Evolutionary conservation across 108 stramenopile genomes (phyloP).

Genomic region (Cyclostephanos tholiformis): DNA sequence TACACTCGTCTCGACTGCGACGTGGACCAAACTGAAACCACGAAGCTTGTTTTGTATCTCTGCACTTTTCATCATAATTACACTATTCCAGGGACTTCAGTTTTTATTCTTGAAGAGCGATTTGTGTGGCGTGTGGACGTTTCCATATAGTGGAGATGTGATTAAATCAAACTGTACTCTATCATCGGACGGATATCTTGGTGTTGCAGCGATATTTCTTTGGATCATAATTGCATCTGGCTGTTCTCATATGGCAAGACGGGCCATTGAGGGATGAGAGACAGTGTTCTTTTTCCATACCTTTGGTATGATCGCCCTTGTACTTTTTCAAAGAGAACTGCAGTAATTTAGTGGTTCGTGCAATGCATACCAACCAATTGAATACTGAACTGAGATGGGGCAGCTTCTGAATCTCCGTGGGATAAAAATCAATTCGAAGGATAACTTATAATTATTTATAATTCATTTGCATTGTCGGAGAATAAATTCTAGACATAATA

Average conservation of each 20-base stretch:
- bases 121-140: slow-evolving; percentile 24
- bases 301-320: too few species aligned
- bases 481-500: too few species aligned
- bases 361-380: too few species aligned
- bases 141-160: neutral
- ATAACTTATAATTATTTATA: too few species aligned
- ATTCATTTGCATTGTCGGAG: too few species aligned
- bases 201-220: slow-evolving; percentile 37
- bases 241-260: slow-evolving; percentile 19
- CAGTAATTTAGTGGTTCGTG: too few species aligned
- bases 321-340: too few species aligned
- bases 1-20: slow-evolving; percentile 26
- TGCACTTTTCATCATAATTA: slow-evolving; percentile 19
- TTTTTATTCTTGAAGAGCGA: slow-evolving; percentile 41
- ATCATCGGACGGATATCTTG: slow-evolving; percentile 15
- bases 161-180: slow-evolving; percentile 24
- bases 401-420: too few species aligned
- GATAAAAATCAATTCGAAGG: too few species aligned
- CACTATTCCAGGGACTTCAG: slow-evolving; percentile 44
- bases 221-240: slow-evolving; percentile 45
- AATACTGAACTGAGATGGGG: too few species aligned
- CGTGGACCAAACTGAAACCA: slow-evolving; percentile 43
- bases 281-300: too few species aligned
- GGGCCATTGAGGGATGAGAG: neutral
- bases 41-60: slow-evolving; percentile 18